Base-by-base conservation (phyloP, 768 basidiomycete species). In the Termitomyces sp. region DNA sequence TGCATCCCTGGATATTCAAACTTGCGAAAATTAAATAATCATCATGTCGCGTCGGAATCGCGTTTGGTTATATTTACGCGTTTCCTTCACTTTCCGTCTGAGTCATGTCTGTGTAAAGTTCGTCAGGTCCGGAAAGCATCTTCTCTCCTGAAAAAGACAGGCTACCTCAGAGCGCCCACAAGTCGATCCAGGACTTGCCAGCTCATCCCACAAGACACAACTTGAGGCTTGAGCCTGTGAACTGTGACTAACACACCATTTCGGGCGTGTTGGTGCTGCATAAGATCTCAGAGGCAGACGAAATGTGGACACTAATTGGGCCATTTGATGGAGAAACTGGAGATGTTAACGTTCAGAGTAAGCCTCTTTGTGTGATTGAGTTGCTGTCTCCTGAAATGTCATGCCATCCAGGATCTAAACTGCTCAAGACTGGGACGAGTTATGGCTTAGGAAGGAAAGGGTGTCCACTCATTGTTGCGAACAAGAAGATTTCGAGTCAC, bases 401-500 rank as follows among this genome's bases (percentile, higher is more conserved):
- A 9, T 38, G 30, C 1, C 55, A 33, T 33, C 28, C 58, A 75
- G 73, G 73, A 59, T 58, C 61, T 13, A 90, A 89, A 65, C 69
- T 90, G 22, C 73, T 92, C 45, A 89, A 86, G 67, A 75, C 86
- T 2, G 80, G 80, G 16, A 76, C 69, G 38, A 73, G 73, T 13
- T 85, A 88, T 57, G 38, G 64, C 0, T 62, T 91, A 0, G 87
- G 88, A 16, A 76, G 90, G 43, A 86, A 81, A 68, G 80, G 77
- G 1, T 69, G 70, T 44, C 73, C 74, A 0, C 71, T 92, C 1
- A 30, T 76, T 4, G 70, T 91, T 47, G 79, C 79, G 58, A 78
- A 76, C 71, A 84, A 84, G 65, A 86, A 82, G 66, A 76, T 92
- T 47, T 91, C 89, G 0, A 75, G 78, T 30, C 72, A 81, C 22